Base-by-base conservation (phyloP, 2,329 filamentous ascomycete genomes). In the Fusarium ramigenum region DNA sequence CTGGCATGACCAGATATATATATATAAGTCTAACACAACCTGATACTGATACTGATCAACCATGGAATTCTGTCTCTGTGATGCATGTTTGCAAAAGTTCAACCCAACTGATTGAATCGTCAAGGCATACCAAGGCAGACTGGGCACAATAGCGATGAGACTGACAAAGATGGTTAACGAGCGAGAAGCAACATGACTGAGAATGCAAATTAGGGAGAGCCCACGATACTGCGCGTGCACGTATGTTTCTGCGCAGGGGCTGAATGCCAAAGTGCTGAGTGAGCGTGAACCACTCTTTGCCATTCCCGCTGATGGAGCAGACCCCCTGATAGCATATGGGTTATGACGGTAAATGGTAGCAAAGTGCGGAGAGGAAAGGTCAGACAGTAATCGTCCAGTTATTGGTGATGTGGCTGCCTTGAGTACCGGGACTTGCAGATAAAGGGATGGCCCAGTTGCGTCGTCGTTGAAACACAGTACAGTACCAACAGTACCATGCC, bases 21-120 rank as follows among this genome's bases (percentile, higher is more conserved):
- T 73, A 77, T 77, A 78, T 67, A 75, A 69, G 63, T 66, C 59
- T 47, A 77, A 72, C 69, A 70, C 64, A 76, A 63, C 69, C 66
- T 60, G 69, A 71, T 56, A 75, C 70, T 77, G 73, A 77, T 73
- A 75, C 70, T 77, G 73, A 77, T 73, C 63, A 78, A 67, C 23
- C 46, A 47, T 67, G 39, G 58, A 62, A 66, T 59, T 39, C 50
- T 64, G 70, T 66, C 54, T 59, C 44, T 67, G 60, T 63, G 49
- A 46, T 60, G 50, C 37, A 28, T 50, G 42, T 42, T 49, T 49
- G 44, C 56, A 40, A 58, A 32, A 36, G 42, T 39, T n/a, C 21
- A 36, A 30, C 15, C 56, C 36, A 53, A 36, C 36, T 46, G 32
- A 43, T 10, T 49, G 37, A 25, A 40, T 37, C 40, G 42, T 46